A percentile compares a stretch with the other conserved stretches of the same genome.
Evolutionary conservation across 2,329 filamentous ascomycete species (phyloP).

Genomic region (Aspergillus niger): DNA sequence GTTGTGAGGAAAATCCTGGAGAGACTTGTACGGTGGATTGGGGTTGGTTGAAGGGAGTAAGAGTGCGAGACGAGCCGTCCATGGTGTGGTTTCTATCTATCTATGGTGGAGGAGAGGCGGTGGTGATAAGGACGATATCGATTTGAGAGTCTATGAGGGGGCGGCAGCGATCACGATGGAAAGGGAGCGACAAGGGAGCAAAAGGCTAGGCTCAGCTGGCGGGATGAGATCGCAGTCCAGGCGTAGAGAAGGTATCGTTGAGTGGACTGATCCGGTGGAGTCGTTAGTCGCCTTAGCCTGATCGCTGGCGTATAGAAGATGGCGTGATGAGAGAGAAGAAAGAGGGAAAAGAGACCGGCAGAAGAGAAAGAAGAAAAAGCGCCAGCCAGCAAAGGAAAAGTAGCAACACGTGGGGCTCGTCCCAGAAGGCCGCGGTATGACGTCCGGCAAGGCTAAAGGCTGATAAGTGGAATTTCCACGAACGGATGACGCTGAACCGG

Average conservation of each 20-base stretch:
- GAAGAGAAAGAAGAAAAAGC: background rate
- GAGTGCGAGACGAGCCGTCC: slow-evolving; percentile 6
- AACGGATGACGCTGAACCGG: slow-evolving; percentile 17
- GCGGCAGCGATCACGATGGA: background rate
- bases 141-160: background rate
- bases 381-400: background rate
- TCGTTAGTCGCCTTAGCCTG: background rate
- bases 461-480: slow-evolving; percentile 9
- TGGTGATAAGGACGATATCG: background rate
- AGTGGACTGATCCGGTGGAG: slow-evolving; percentile 10
- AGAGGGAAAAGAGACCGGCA: background rate
- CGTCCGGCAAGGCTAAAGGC: slow-evolving; percentile 20
- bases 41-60: slow-evolving; percentile 4
- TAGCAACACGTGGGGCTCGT: slow-evolving; percentile 24
- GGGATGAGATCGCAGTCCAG: background rate
- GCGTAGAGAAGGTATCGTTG: background rate
- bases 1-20: background rate
- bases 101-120: background rate
- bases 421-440: slow-evolving; percentile 23
- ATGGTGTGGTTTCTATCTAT: background rate
- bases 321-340: background rate
- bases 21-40: slow-evolving; percentile 7
- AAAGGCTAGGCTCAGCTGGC: background rate
- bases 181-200: background rate
- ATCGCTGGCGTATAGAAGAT: background rate